These are phyloP conservation scores for Claviceps spartinae DNA, from an alignment of 2,329 filamentous ascomycete species.

Conservation along the genomic window DNA sequence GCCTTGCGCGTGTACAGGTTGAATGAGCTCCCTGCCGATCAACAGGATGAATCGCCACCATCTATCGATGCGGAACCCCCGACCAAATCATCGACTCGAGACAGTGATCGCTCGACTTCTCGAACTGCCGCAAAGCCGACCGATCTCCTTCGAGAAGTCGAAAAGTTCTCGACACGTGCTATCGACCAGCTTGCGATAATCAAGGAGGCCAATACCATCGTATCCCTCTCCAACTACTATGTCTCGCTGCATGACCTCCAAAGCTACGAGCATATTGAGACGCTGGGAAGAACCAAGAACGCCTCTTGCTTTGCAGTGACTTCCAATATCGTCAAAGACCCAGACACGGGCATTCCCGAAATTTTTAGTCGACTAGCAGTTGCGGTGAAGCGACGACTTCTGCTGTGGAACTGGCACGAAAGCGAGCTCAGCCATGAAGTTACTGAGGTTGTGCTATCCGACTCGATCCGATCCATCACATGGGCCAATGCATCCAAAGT, in stretches of 20 bases:
- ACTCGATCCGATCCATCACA: conserved; percentile 74
- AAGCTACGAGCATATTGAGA: conserved; percentile 70
- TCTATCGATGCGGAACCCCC: conserved; percentile 15
- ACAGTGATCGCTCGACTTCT: conserved; percentile 16
- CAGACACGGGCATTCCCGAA: conserved; percentile 73
- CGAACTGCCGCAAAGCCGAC: conserved; percentile 41
- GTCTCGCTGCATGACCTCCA: conserved; percentile 84
- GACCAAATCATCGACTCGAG: conserved; percentile 15
- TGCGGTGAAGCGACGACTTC: conserved; percentile 76
- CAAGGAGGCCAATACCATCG: conserved; percentile 82
- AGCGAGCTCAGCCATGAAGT: conserved; percentile 70
- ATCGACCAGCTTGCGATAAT: conserved; percentile 92
- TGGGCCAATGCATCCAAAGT: conserved; percentile 83
- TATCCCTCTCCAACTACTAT: conserved; percentile 82
- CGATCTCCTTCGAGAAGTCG: conserved; percentile 79
- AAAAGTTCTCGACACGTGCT: conserved; percentile 81
- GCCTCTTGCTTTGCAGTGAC: conserved; percentile 85
- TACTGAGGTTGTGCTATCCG: conserved; percentile 64
- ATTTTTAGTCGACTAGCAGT: conserved; percentile 88
- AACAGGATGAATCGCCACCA: conserved; percentile 19
- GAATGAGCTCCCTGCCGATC: conserved; percentile 45
- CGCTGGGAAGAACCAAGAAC: conserved; percentile 69
- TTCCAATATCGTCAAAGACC: conserved; percentile 87
- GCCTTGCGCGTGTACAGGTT: conserved; percentile 81
- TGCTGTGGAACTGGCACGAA: conserved; percentile 93